A percentile compares a stretch with the other conserved stretches of the same genome.
Conservation (phyloP, 176 grass and related monocot species). For the Triticum turgidum region DNA sequence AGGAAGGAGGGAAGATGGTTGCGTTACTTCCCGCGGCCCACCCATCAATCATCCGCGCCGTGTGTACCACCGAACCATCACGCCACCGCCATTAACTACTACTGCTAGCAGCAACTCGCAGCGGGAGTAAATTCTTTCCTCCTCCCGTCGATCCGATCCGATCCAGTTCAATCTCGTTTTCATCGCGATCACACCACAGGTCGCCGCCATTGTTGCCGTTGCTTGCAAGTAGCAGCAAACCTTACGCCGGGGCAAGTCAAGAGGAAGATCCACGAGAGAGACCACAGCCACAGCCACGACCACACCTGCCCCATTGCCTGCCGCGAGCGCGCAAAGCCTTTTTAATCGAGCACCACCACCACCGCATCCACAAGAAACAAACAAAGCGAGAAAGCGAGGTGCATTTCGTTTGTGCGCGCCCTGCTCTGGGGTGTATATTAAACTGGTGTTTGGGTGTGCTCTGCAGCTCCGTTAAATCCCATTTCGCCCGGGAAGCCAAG, state of each 20-base stretch:
- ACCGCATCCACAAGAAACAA: slow-evolving; percentile 1
- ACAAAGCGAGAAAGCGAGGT: slow-evolving; percentile 17
- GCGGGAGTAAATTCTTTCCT: background rate
- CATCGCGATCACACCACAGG: background rate
- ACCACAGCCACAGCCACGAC: background rate
- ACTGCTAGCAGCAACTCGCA: background rate
- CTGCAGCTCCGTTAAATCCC: slow-evolving; percentile 1
- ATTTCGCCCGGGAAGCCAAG: slow-evolving; percentile 16
- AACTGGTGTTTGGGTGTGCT: background rate
- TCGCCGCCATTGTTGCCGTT: slow-evolving; percentile 3
- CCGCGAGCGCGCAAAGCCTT: background rate
- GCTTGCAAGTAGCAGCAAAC: slow-evolving; percentile 29
- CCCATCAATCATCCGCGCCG: slow-evolving; percentile 35
- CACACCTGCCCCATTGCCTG: background rate
- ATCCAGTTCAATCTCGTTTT: background rate
- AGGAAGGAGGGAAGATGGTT: slow-evolving; percentile 15
- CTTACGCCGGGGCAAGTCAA: background rate
- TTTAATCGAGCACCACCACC: slow-evolving; percentile 2
- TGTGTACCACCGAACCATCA: slow-evolving; percentile 56
- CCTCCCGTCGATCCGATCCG: background rate
- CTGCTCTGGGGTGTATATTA: background rate
- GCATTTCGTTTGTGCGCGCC: background rate
- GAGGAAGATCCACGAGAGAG: background rate
- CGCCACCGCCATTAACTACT: slow-evolving; percentile 26
- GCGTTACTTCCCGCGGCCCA: background rate